A percentile compares a stretch with the other conserved stretches of the same genome.
Conservation (phyloP, 176 grass and related monocot species). For the Phragmites australis region DNA sequence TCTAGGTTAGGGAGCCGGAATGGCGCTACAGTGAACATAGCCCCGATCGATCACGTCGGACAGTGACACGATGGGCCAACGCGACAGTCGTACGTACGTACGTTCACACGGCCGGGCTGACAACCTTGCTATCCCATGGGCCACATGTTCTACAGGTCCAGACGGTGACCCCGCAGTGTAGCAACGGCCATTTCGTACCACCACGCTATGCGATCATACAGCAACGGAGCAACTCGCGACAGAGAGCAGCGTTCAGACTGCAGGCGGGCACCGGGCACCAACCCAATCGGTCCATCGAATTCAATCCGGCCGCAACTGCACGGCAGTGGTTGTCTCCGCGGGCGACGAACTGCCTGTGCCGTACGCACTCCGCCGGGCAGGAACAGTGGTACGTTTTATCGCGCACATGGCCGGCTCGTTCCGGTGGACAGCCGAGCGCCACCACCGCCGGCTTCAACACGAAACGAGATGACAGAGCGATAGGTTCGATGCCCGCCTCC, state of each 20-base stretch:
- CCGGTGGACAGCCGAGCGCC: background rate
- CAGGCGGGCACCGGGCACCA: background rate
- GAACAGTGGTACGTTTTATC: conserved; percentile 17
- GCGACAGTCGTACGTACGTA: background rate
- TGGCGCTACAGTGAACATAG: background rate
- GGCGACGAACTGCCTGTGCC: conserved; percentile 3
- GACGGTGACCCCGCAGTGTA: background rate
- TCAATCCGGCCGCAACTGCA: background rate
- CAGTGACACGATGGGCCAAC: background rate
- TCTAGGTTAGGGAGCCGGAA: background rate
- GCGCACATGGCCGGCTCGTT: background rate
- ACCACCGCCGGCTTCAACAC: background rate
- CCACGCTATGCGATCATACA: background rate
- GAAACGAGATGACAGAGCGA: background rate
- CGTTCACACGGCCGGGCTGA: background rate
- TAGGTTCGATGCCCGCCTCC: background rate
- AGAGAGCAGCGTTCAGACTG: background rate
- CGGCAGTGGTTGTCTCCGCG: background rate
- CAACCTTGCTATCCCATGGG: background rate
- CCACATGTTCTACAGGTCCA: background rate
- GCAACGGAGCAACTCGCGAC: background rate
- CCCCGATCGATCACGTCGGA: background rate
- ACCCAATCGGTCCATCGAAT: conserved; percentile 23
- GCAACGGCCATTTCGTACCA: background rate
- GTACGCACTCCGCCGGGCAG: background rate